phyloP scores from a whole-genome alignment of 2,329 filamentous ascomycete species.

The Thermoascus crustaceus region DNA sequence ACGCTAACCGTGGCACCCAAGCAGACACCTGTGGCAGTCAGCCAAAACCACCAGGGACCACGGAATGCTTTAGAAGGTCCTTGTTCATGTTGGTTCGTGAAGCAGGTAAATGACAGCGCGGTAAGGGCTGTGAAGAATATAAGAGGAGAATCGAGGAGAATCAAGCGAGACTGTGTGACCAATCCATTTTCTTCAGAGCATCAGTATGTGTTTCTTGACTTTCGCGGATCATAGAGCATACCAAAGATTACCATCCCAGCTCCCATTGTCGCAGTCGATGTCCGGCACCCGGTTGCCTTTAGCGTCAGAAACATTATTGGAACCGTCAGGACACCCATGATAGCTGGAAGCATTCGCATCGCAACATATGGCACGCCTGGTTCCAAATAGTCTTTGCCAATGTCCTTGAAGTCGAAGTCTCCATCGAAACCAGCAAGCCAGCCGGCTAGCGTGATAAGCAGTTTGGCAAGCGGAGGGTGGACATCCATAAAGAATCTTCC shows the following conservation, averaged over 20 bases:
- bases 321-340: conserved; percentile 80
- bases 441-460: conserved; percentile 89
- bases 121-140: conserved; percentile 91
- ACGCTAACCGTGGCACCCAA: conserved; percentile 88
- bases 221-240: conserved; percentile 31
- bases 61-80: conserved; percentile 82
- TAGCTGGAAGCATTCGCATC: conserved; percentile 87
- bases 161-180: conserved; percentile 87
- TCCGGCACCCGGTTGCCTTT: conserved; percentile 83
- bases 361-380: conserved; percentile 92
- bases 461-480: conserved; percentile 93
- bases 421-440: conserved; percentile 94
- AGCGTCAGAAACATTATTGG: conserved; percentile 92
- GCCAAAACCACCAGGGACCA: conserved; percentile 96
- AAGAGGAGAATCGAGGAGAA: conserved; percentile 90
- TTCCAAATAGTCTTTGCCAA: conserved; percentile 96
- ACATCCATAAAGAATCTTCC: conserved; percentile 99
- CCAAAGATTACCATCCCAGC: conserved; percentile 84
- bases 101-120: conserved; percentile 79
- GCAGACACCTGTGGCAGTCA: conserved; percentile 74
- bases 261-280: conserved; percentile 73
- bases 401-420: conserved; percentile 97
- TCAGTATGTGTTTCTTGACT: conserved; percentile 7
- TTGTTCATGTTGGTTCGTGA: conserved; percentile 93
- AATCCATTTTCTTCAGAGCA: conserved; percentile 72